These are phyloP conservation scores for Elaeis guineensis DNA, from an alignment of 176 grass and related monocot species.

Conservation along the genomic window DNA sequence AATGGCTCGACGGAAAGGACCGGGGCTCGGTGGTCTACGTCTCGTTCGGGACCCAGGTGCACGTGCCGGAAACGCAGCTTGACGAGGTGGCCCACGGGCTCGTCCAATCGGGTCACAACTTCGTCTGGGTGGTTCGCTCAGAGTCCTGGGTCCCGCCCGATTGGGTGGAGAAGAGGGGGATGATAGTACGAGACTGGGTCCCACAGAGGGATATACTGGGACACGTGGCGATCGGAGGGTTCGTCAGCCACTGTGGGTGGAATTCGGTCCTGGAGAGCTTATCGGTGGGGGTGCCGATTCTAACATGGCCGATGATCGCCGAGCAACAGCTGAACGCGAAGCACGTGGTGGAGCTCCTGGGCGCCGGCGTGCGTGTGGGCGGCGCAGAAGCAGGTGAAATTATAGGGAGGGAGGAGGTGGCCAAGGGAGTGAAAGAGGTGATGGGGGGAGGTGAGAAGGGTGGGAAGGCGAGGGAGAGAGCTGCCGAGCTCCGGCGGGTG, in stretches of 20 bases:
- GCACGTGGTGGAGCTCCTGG: slow-evolving; percentile 43
- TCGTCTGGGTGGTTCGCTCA: slow-evolving; percentile 52
- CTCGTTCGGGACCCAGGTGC: slow-evolving; percentile 53
- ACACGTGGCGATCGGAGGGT: slow-evolving; percentile 26
- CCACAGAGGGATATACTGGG: slow-evolving; percentile 39
- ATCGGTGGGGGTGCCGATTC: slow-evolving; percentile 35
- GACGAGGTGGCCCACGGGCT: slow-evolving; percentile 46
- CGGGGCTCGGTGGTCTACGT: slow-evolving; percentile 40
- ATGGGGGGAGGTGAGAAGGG: slow-evolving; percentile 22
- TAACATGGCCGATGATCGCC: slow-evolving; percentile 57
- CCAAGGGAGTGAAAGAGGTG: slow-evolving; percentile 25
- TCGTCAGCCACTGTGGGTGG: slow-evolving; percentile 67
- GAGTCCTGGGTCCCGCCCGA: slow-evolving; percentile 26
- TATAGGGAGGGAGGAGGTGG: neutral
- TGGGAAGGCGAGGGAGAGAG: slow-evolving; percentile 11
- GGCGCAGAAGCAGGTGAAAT: slow-evolving; percentile 4
- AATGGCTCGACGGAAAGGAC: slow-evolving; percentile 40
- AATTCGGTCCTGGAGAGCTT: slow-evolving; percentile 67
- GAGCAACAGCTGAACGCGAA: slow-evolving; percentile 54
- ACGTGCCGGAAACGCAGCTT: slow-evolving; percentile 40
- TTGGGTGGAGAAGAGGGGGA: slow-evolving; percentile 8
- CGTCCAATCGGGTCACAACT: slow-evolving; percentile 29
- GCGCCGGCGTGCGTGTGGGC: slow-evolving; percentile 18
- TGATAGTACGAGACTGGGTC: slow-evolving; percentile 41
- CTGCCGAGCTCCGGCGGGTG: slow-evolving; percentile 2